Base-by-base conservation (phyloP, 441 rosid species). In the Hura crepitans region DNA sequence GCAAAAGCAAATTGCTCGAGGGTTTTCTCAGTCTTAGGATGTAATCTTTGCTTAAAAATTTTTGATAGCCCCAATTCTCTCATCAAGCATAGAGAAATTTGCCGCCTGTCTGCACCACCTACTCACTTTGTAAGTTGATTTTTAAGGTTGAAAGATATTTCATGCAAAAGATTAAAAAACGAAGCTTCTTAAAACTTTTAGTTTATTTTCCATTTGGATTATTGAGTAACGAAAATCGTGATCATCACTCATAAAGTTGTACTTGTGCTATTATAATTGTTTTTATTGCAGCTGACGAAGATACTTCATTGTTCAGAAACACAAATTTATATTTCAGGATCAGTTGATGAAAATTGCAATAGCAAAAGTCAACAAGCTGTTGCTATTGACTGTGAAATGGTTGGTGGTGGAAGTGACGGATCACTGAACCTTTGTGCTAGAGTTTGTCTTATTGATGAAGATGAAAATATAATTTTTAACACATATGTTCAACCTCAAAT, bases 361-460 rank as follows among this genome's bases (percentile, higher is more conserved):
- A 65, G 23, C 59, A 54, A 72, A 68, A 77, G 79, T 57, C 79
- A 66, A 23, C 72, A 78, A 76, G 89, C 87, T 18, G 69, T 89
- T 69, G 89, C 91, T 14, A 75, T 92, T 61, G 94, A 85, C 80
- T 88, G 92, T 74, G 89, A 86, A 80, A 87, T 89, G 91, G 96
- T 92, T 46, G 90, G 89, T 72, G 86, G 89, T 58, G 96, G 91
- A 68, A 77, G 39, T 30, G 89, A 88, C 70, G 91, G 86, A 57
- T 71, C 89, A 25, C 43, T 76, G 49, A 77, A 85, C 72, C 66
- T 85, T 47, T 92, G 96, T 68, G 96, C 89, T 77, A 74, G 85
- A 14, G 82, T 89, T 64, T 89, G 90, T 71, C 79, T 92, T 42
- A 78, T 92, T 77, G 96, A 87, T 64, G 89, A 87, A 80, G 80